Conservation (phyloP, 371 early-diverging fungal species). For the Mucor velutinosus region DNA sequence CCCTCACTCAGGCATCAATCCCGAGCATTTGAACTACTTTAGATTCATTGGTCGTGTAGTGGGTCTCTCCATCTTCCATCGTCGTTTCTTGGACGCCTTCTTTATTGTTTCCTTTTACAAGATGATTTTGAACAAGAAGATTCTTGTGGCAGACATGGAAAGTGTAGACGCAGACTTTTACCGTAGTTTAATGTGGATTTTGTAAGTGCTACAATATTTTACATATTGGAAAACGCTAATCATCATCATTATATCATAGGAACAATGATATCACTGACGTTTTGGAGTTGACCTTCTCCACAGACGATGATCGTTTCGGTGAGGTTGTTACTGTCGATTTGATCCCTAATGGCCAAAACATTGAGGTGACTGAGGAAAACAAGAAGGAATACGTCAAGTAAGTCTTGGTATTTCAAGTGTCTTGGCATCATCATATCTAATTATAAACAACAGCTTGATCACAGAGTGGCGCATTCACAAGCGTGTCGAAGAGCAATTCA, state of each 20-base stretch:
- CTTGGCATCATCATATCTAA: not conserved
- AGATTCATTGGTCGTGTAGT: slow-evolving; percentile 97
- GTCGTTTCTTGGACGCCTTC: slow-evolving; percentile 95
- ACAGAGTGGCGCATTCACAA: slow-evolving; percentile 85
- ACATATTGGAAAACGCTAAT: not conserved
- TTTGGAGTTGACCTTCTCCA: slow-evolving; percentile 89
- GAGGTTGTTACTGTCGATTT: slow-evolving; percentile 88
- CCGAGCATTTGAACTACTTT: slow-evolving; percentile 98
- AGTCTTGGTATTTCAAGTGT: not conserved
- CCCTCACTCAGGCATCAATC: slow-evolving; percentile 94
- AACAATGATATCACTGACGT: slow-evolving; percentile 91
- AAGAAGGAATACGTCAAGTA: slow-evolving; percentile 76
- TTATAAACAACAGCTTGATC: slow-evolving; percentile 51
- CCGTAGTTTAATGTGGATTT: slow-evolving; percentile 92
- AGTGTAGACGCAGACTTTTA: slow-evolving; percentile 94
- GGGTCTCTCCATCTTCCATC: slow-evolving; percentile 97
- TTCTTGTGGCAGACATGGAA: slow-evolving; percentile 92
- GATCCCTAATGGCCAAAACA: slow-evolving; percentile 86
- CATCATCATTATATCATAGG: slow-evolving; percentile 25
- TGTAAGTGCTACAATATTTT: slow-evolving; percentile 57
- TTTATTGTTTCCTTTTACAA: slow-evolving; percentile 97
- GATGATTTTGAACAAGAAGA: slow-evolving; percentile 90
- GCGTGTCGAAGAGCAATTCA: slow-evolving; percentile 94
- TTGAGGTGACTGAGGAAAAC: slow-evolving; percentile 34
- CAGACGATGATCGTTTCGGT: slow-evolving; percentile 95